Base-by-base conservation (phyloP, 2,329 filamentous ascomycete genomes). In the Apiospora pterosperma region DNA sequence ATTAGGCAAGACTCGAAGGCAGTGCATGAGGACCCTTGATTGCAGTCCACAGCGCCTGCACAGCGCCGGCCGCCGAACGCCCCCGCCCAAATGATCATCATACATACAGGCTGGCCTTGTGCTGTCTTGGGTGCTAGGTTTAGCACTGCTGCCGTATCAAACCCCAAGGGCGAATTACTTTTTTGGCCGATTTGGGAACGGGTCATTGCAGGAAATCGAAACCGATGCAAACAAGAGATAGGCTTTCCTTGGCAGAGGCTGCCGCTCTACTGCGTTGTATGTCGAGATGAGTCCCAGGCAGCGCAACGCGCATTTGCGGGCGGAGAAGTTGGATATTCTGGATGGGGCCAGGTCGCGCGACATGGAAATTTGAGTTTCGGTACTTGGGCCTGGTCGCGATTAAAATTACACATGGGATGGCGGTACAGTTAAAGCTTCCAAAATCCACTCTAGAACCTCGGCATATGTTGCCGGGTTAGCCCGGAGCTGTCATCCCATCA, bases 361-460 rank as follows among this genome's bases (percentile, higher is more conserved):
- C 44, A 52, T 25, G 25, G 14, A 16, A 31, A 52, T 14, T 12
- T 28, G 42, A 48, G 42, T 48, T 48, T 16, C 2, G 10, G 48
- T 55, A n/a, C 48, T 16, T 55, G 5, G 21, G 21, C 41, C 21
- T 23, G 21, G 23, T 12, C 11, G 4, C 12, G 16, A 52, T 52
- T 55, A 7, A 55, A n/a, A 55, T 34, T 55, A 25, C 19, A 31
- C 19, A 55, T 34, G 48, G 48, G 48, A 55, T 28, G 48, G 48
- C 25, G 34, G 28, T 16, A 23, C 28, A 55, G n/a, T 19, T 34
- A 28, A 55, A 55, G 48, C 48, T 55, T 55, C 48, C 21, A 55
- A 55, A 48, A 55, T 28, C 48, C 48, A 55, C 48, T 34, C 48
- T 55, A 55, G 48, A 55, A 55, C 48, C 21, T 55, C 48, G 48